Percentiles rank a stretch among this genome's conserved stretches.
Evolutionary conservation across 352 stramenopile species (phyloP).

Genomic region (Pythium sp.): DNA sequence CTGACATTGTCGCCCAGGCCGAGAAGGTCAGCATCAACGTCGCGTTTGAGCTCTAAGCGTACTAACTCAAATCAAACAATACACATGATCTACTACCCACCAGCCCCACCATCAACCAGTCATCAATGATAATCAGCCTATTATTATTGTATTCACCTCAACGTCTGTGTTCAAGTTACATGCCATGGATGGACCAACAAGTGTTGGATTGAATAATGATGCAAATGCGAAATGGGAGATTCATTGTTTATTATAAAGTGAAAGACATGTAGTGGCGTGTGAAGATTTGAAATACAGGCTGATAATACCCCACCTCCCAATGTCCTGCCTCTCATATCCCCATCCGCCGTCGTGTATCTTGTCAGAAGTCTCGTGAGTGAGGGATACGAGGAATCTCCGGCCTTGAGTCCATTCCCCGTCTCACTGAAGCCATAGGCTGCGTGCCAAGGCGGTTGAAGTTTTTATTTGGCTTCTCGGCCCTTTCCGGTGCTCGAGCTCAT

Average conservation of each 20-base stretch:
- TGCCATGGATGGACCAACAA: too few species aligned
- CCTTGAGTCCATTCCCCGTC: neutral
- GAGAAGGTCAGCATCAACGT: slow-evolving; percentile 71
- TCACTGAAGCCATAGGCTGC: neutral
- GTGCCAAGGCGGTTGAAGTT: neutral
- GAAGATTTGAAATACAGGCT: neutral
- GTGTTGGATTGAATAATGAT: too few species aligned
- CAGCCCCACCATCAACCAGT: neutral
- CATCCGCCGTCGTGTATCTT: neutral
- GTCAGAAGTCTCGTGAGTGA: neutral
- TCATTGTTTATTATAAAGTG: neutral
- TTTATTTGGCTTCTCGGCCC: slow-evolving; percentile 71
- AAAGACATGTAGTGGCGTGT: neutral
- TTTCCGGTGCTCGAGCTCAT: slow-evolving; percentile 49
- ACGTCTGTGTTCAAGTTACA: too few species aligned
- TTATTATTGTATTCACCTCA: neutral
- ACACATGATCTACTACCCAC: slow-evolving; percentile 15
- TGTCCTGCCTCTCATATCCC: neutral
- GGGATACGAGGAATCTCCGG: neutral
- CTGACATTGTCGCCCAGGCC: slow-evolving; percentile 77
- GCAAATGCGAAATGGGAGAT: neutral
- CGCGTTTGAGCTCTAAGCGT: slow-evolving; percentile 58
- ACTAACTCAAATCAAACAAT: slow-evolving; percentile 7
- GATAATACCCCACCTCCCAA: neutral
- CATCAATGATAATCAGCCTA: neutral